Base-by-base conservation (phyloP, 1,284 basidiomycete species). In the Cutaneotrichosporon sp. region DNA sequence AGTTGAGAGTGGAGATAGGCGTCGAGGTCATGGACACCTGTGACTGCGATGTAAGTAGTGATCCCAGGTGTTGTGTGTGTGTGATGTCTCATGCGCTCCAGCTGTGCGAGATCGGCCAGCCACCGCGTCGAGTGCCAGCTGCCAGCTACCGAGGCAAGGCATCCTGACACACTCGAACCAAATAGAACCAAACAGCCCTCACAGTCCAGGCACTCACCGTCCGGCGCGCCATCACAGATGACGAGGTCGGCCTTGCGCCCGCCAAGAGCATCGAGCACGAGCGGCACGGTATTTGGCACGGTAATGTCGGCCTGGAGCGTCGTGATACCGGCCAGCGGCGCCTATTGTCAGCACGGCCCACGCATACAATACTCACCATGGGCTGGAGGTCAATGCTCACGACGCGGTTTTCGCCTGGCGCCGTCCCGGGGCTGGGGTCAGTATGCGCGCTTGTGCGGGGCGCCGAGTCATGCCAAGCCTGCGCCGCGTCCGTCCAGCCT, bases 141-240 rank as follows among this genome's bases (percentile, higher is more conserved):
- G 13, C 14, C 24, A 13, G 25, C 9, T 24, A 4, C 22, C 4
- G 9, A 22, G 10, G 22, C 22, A 16, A 8, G 34, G 20, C 22
- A 16, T 42, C 38, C 38, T n/a, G 6, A 16, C 38, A 20, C 13
- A 18, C 18, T 16, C 16, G 38, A 42, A n/a, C 14, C 38, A 42
- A 42, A 18, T 2, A 42, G 38, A 42, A 42, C 38, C 38, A 42
- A 42, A 42, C 38, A 42, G 38, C 38, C 38, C 38, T n/a, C 22
- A 50, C 4, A 16, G 18, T 1, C 33, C n/a, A 20, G 24, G 10
- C 20, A 71, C 77, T 59, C 22, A 81, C 82, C 82, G 69, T 86
- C 84, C 3, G 84, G 84, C 18, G 84, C 84, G 10, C 84, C 84
- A 64, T 86, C 84, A 65, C 84, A 86, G 2, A 86, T 81, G 29